Base-by-base conservation (phyloP, 1,139 yeast species). In the Pichia sp. region DNA sequence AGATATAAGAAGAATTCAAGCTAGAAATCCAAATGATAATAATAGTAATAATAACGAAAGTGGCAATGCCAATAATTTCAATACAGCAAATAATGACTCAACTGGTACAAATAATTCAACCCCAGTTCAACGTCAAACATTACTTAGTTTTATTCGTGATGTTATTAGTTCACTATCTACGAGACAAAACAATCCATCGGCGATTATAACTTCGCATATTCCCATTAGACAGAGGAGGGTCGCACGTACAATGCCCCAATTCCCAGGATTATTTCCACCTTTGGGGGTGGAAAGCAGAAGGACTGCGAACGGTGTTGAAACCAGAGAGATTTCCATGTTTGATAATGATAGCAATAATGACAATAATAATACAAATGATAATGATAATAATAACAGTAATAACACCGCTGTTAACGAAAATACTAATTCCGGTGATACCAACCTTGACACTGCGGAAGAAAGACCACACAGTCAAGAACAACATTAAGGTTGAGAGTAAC, bases 231-330 rank as follows among this genome's bases (percentile, higher is more conserved):
- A 23, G 7, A 32, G 35, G 8, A 22, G 43, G 8, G 30, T 39
- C 28, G 16, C 40, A 4, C 25, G 35, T 9, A n/a, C 28, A 4
- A 16, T 26, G n/a, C 33, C 38, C 6, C 30, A 31, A n/a, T 37
- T 39, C 16, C 35, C 40, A 3, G 52, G 52, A 3, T 23, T 71
- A 46, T 74, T 73, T 52, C 74, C 76, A 0, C 74, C 76, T 0
- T 56, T 70, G 4, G 82, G 82, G 0, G 74, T 78, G 23, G 62
- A 73, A 3, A 76, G 82, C 51, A 66, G 77, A 54, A 63, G 83
- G 55, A 72, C 77, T 0, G 59, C 67, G 1, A 54, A 57, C 42
- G 82, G 82, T 0, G 75, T 76, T 3, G 71, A 66, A 31, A 74
- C 80, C 1, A 41, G 51, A 30, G 51, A 49, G 29, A 27, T 47